Evolutionary conservation across 2,329 filamentous ascomycete species (phyloP).

Genomic region (Trichoderma sp.): DNA sequence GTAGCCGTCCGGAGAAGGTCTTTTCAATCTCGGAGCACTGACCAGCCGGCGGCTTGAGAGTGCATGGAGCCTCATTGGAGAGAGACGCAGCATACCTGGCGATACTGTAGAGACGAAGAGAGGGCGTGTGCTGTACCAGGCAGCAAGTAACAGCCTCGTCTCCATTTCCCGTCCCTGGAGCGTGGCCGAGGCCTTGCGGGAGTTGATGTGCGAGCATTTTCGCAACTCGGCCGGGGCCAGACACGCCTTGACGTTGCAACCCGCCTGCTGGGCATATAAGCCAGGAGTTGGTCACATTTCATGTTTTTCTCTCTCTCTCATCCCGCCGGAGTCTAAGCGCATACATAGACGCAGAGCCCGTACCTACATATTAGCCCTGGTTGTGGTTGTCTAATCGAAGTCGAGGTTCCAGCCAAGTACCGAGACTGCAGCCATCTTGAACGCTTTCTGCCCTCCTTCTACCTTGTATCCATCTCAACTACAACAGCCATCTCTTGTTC

Average conservation of each 20-base stretch:
- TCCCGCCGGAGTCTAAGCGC: not conserved
- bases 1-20: not conserved
- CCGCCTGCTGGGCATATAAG: conserved; percentile 15
- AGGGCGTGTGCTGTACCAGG: not conserved
- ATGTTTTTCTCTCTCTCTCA: not conserved
- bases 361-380: not conserved
- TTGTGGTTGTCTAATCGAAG: not conserved
- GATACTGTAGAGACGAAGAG: not conserved
- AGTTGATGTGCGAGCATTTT: conserved; percentile 1
- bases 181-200: not conserved
- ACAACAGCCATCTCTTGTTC: not conserved
- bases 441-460: not conserved
- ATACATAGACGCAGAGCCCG: not conserved
- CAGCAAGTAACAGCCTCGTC: not conserved
- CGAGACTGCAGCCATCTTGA: not conserved
- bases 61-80: not conserved
- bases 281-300: not conserved
- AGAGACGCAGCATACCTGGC: not conserved
- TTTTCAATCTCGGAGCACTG: not conserved
- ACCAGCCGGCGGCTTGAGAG: not conserved
- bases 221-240: not conserved
- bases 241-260: conserved; percentile 7
- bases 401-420: not conserved
- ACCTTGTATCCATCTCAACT: not conserved
- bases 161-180: not conserved